A percentile compares a stretch with the other conserved stretches of the same genome.
These are phyloP conservation scores for Zelopaecilomyces penicillatus DNA, from an alignment of 2,329 filamentous ascomycete genomes.

Conservation along the genomic window DNA sequence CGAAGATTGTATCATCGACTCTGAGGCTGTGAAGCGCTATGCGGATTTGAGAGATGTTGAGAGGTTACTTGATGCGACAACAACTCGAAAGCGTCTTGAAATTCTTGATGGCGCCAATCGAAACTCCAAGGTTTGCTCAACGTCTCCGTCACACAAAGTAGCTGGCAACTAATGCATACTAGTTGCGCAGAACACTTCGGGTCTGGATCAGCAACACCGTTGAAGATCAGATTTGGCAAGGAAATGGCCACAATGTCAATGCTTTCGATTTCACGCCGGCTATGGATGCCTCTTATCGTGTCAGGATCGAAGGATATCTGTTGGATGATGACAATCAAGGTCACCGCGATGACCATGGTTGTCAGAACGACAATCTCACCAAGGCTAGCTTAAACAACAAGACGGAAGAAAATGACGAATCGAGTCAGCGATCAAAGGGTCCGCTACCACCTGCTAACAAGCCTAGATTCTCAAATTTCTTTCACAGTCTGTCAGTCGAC, in stretches of 20 bases:
- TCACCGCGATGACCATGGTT: constrained; percentile 22
- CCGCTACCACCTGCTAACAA: constrained; percentile 32
- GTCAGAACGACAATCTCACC: constrained; percentile 19
- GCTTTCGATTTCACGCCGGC: constrained; percentile 75
- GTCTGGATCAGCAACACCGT: constrained; percentile 94
- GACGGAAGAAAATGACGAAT: constrained; percentile 16
- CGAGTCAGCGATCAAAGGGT: constrained; percentile 26
- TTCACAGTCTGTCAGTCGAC: constrained; percentile 69
- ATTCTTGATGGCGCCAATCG: constrained; percentile 66
- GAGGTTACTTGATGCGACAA: constrained; percentile 79
- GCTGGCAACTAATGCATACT: constrained; percentile 42
- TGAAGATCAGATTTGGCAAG: constrained; percentile 92
- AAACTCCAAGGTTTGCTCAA: constrained; percentile 4
- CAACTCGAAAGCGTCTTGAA: constrained; percentile 89
- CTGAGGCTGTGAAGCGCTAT: constrained; percentile 76
- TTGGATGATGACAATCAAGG: constrained; percentile 58
- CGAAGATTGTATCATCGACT: constrained; percentile 66
- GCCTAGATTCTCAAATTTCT: constrained; percentile 66
- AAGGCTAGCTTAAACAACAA: constrained; percentile 23
- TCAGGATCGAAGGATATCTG: constrained; percentile 85
- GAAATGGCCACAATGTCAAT: constrained; percentile 57
- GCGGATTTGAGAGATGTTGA: constrained; percentile 78
- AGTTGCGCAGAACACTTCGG: constrained; percentile 76
- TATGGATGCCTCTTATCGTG: constrained; percentile 70
- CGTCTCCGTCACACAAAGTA: constrained; percentile 7